Base-by-base conservation (phyloP, 2,329 filamentous ascomycete species). In the Davidsoniella australis region DNA sequence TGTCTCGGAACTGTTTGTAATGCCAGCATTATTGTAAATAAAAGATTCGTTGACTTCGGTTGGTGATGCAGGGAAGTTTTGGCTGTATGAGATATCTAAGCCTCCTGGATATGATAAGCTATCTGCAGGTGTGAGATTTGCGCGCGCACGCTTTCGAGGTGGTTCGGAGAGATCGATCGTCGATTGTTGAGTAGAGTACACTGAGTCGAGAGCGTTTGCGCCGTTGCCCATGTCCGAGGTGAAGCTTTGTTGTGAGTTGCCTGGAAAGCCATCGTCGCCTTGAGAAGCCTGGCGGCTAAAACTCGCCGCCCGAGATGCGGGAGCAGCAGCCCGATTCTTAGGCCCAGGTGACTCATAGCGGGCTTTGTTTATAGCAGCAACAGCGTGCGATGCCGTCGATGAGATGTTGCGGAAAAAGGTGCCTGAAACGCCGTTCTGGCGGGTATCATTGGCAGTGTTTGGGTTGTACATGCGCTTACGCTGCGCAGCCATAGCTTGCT, bases 341-440 rank as follows among this genome's bases (percentile, higher is more conserved):
- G 82, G 82, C 6, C 75, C 81, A 1, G 88, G 87, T 2, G 88
- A 94, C 61, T 95, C 88, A 58, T 95, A 82, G 10, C 89, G 77
- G 14, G 91, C 89, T 67, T 96, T 95, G 73, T 85, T 95, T 64
- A 98, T 93, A 52, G 91, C 89, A 54, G 87, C 88, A 50, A 98
- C 85, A 24, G 91, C 91, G 58, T 87, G 89, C 4, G 85, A 91
- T 1, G 91, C 88, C 1, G 87, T 94, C 55, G 79, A 83, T 3
- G 89, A 96, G 55, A 98, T 96, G 60, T 93, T 95, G 61, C 88
- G 88, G 69, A 98, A 96, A 62, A 95, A 95, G 1, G 91, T 95
- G 16, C 87, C 88, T 43, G 83, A 79, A 58, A 78, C 57, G 59
- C 75, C 78, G 57, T 76, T 78, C 10, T 72, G 67, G 45, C 86